Evolutionary conservation across 2,329 filamentous ascomycete genomes (phyloP), one percentile per base, ranked within the genome.

Genomic region (Colletotrichum lentis): DNA sequence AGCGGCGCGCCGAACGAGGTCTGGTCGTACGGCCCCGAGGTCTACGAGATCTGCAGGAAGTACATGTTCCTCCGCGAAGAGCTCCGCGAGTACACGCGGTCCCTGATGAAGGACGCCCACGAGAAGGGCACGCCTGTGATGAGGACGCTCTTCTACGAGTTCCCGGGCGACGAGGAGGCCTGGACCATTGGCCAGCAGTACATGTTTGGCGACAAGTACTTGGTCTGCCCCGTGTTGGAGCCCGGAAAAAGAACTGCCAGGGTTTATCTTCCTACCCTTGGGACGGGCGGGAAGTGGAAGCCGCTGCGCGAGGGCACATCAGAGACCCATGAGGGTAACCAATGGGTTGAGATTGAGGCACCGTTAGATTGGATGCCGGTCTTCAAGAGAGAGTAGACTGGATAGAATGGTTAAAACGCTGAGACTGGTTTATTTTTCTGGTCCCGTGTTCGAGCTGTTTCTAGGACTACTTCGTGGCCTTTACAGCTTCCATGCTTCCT

Each of bases 161-260:
- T 90, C 67, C 88, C 88, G 0, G 67, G 77, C 0, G 88, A 91
- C 67, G 55, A 75, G 14, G 75, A 73, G 64, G 79, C 81, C 18
- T 91, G 89, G 88, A 80, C 83, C 5, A 73, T 89, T 3, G 85
- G 87, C 59, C 82, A 83, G 39, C 83, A 90, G 78, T 91, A 90
- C 73, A 86, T 91, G 83, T 91, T 85, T 72, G 89, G 88, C 0
- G 73, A 77, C 18, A 85, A 83, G 73, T 90, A 90, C 72, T 77
- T 91, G 16, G 82, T 85, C 8, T 84, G 81, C 14, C 88, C 88
- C 0, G 80, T 91, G 0, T 72, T 90, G 63, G 73, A 80, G n/a
- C 74, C 84, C 0, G 83, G 83, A 0, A 76, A 83, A 72, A 78
- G 74, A 14, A 80, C 74, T 41, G 78, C 79, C 6, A 77, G 74